These are phyloP conservation scores for Debaryomycetaceae sp. DNA, from an alignment of 1,139 yeast species.

Conservation along the genomic window DNA sequence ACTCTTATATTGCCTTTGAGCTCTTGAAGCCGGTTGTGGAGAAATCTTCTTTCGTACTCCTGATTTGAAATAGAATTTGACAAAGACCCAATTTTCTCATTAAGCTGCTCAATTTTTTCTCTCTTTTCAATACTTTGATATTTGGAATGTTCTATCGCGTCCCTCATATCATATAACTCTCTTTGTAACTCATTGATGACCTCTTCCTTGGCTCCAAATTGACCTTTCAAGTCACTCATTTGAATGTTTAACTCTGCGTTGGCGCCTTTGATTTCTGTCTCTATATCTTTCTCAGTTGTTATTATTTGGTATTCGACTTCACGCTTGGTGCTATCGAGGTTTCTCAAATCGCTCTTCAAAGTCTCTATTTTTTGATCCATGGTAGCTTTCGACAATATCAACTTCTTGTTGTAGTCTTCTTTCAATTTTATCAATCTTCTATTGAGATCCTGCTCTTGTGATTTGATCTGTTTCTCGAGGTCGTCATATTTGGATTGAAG, in stretches of 20 bases:
- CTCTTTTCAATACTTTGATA: slow-evolving; percentile 2
- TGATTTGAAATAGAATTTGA: slow-evolving; percentile 10
- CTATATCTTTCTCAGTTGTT: slow-evolving; percentile 1
- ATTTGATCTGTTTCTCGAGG: slow-evolving; percentile 11
- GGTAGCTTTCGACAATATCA: slow-evolving; percentile 15
- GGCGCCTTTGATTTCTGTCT: slow-evolving; percentile 4
- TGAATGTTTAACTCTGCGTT: slow-evolving; percentile 4
- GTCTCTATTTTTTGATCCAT: slow-evolving; percentile 18
- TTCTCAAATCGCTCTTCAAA: slow-evolving; percentile 12
- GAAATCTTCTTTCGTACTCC: slow-evolving; percentile 48
- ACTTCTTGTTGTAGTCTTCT: slow-evolving; percentile 21
- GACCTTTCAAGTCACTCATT: slow-evolving; percentile 9
- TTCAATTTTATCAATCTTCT: slow-evolving; percentile 24
- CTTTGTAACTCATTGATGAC: slow-evolving; percentile 18
- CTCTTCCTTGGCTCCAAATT: slow-evolving; percentile 14
- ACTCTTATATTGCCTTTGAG: slow-evolving; percentile 91
- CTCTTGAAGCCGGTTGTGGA: slow-evolving; percentile 79
- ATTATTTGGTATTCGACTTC: slow-evolving; percentile 3
- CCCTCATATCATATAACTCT: slow-evolving; percentile 8
- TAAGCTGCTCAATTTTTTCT: slow-evolving; percentile 7
- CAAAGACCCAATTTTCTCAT: slow-evolving; percentile 1
- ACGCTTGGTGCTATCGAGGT: slow-evolving; percentile 1
- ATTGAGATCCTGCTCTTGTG: slow-evolving; percentile 18
- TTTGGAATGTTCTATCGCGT: slow-evolving; percentile 4
- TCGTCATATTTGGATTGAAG: slow-evolving; percentile 5